Conservation (phyloP, 345 rosid genomes). For the Nephelium lappaceum region DNA sequence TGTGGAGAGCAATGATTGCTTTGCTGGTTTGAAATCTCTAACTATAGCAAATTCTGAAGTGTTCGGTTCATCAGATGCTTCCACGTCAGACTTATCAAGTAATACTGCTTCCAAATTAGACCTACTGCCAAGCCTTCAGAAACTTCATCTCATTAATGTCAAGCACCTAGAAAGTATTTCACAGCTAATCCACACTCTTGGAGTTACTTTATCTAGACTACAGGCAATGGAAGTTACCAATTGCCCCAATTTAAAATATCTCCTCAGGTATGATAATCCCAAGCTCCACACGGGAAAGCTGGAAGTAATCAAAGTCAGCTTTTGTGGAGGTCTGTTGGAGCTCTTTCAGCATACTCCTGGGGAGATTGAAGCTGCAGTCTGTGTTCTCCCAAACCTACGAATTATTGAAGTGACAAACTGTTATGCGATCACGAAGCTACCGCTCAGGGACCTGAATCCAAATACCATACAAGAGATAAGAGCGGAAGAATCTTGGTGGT, state of each 20-base stretch:
- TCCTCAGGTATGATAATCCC: background rate
- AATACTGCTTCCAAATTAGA: background rate
- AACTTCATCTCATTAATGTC: background rate
- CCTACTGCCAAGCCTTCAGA: background rate
- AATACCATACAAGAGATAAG: background rate
- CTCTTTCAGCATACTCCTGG: background rate
- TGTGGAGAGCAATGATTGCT: slow-evolving; percentile 23
- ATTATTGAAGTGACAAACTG: background rate
- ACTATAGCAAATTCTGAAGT: slow-evolving; percentile 21
- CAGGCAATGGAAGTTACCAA: background rate
- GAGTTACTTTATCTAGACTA: background rate
- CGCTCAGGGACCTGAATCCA: background rate
- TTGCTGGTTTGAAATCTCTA: slow-evolving; percentile 27
- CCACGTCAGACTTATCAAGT: no score
- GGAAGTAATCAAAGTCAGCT: background rate
- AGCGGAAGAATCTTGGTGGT: background rate
- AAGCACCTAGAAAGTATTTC: background rate
- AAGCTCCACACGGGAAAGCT: background rate
- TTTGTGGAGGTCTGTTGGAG: background rate
- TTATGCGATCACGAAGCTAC: background rate
- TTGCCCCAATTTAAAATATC: background rate
- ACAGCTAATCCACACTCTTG: background rate
- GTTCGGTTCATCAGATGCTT: no score
- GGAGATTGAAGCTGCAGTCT: background rate
- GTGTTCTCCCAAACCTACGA: background rate